These are phyloP conservation scores for Skeletonema marinoi DNA, from an alignment of 108 stramenopile species.

Conservation along the genomic window DNA sequence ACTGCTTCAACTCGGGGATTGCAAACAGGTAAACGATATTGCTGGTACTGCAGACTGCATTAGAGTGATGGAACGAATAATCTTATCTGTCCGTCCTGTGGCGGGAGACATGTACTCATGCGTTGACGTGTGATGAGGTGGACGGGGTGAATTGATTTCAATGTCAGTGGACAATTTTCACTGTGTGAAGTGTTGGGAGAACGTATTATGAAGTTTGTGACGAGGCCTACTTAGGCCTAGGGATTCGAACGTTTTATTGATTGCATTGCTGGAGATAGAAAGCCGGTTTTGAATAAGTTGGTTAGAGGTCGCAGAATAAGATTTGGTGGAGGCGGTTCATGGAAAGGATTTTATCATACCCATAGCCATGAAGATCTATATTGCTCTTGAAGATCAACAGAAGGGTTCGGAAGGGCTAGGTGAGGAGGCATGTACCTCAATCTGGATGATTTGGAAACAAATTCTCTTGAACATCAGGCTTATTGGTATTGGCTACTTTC, in stretches of 20 bases:
- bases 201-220: no score
- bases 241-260: no score
- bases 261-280: no score
- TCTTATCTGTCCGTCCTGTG: conserved; percentile 11
- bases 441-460: neutral
- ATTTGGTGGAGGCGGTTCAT: no score
- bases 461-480: neutral
- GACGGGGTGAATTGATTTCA: neutral
- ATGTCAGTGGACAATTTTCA: neutral
- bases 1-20: conserved; percentile 8
- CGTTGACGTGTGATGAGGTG: neutral
- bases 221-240: neutral
- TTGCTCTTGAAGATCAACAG: no score
- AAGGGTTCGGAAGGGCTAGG: no score
- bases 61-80: neutral
- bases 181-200: neutral
- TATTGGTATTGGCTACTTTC: neutral
- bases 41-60: conserved; percentile 6
- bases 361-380: no score
- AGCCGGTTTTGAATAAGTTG: no score
- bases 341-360: no score
- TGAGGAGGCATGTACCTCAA: neutral
- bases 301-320: no score
- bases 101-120: conserved; percentile 4
- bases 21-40: conserved; percentile 16